These are phyloP conservation scores for Fusarium duplospermum DNA, from an alignment of 2,329 filamentous ascomycete genomes.

Conservation along the genomic window DNA sequence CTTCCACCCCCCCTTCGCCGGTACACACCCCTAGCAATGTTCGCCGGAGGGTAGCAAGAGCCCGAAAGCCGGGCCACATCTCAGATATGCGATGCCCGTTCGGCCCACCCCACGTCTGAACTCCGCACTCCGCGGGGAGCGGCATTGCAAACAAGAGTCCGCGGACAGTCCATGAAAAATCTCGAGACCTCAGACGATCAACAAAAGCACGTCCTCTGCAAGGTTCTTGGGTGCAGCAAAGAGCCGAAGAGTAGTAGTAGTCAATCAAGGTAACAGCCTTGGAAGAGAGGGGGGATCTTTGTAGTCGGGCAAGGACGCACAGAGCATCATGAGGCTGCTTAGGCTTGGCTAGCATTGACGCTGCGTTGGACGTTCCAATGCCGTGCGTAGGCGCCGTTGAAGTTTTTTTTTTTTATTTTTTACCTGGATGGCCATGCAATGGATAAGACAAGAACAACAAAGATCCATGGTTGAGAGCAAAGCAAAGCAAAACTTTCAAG, in stretches of 20 bases:
- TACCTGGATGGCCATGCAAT: background rate
- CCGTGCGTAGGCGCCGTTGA: background rate
- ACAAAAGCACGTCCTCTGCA: background rate
- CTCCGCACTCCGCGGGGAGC: constrained; percentile 38
- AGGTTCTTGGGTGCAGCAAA: background rate
- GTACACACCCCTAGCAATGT: constrained; percentile 15
- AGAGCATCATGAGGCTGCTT: background rate
- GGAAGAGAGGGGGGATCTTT: background rate
- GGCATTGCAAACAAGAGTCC: constrained; percentile 5
- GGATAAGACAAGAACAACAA: background rate
- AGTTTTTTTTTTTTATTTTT: background rate
- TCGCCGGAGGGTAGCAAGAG: constrained; percentile 42
- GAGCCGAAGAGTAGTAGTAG: background rate
- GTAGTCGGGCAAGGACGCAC: background rate
- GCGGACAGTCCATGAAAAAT: constrained; percentile 12
- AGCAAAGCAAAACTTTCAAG: background rate
- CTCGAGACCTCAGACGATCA: background rate
- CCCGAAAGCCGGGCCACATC: constrained; percentile 43
- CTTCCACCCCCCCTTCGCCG: background rate
- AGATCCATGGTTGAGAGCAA: background rate
- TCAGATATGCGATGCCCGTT: background rate
- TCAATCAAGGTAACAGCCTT: background rate
- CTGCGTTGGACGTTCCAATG: background rate
- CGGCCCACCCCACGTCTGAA: constrained; percentile 17
- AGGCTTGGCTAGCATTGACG: constrained; percentile 1